Percentiles rank a stretch among this genome's conserved stretches.
These are phyloP conservation scores for Populus trichocarpa DNA, from an alignment of 441 rosid species.

Conservation along the genomic window DNA sequence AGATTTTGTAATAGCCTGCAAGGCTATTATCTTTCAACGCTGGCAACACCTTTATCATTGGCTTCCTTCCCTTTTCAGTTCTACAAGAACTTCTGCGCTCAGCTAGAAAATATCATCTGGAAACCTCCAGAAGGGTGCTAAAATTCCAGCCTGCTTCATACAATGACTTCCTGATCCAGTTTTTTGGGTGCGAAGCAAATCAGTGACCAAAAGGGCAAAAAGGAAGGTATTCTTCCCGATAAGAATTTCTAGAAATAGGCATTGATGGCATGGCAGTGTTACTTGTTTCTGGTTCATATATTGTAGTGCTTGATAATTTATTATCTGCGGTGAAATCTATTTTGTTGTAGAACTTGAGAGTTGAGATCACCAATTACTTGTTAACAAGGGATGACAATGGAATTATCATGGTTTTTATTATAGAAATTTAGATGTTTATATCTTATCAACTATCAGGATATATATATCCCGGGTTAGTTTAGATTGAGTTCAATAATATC, in stretches of 20 bases:
- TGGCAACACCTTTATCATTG: neutral
- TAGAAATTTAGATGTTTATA: too few relatives aligned
- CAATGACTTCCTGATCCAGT: slow-evolving; percentile 51
- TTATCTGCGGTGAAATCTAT: neutral
- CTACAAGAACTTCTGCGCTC: slow-evolving; percentile 73
- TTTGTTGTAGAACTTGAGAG: neutral
- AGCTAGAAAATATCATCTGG: slow-evolving; percentile 81
- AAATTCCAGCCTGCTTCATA: slow-evolving; percentile 38
- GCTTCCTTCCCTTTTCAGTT: slow-evolving; percentile 40
- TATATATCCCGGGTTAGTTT: too few relatives aligned
- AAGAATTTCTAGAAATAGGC: neutral
- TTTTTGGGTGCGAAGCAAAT: slow-evolving; percentile 26
- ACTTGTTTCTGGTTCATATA: neutral
- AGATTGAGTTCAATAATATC: too few relatives aligned
- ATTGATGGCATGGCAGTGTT: neutral
- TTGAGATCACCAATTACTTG: neutral
- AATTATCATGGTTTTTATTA: too few relatives aligned
- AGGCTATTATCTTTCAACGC: neutral
- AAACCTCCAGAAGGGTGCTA: slow-evolving; percentile 45
- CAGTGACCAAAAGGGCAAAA: neutral
- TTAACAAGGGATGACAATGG: too few relatives aligned
- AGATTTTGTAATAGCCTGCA: too few relatives aligned
- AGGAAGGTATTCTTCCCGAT: neutral
- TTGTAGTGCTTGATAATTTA: neutral
- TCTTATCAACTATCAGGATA: too few relatives aligned